Evolutionary conservation across 306 rosid species (phyloP).

Genomic region (Cyclanthera cordifolia): DNA sequence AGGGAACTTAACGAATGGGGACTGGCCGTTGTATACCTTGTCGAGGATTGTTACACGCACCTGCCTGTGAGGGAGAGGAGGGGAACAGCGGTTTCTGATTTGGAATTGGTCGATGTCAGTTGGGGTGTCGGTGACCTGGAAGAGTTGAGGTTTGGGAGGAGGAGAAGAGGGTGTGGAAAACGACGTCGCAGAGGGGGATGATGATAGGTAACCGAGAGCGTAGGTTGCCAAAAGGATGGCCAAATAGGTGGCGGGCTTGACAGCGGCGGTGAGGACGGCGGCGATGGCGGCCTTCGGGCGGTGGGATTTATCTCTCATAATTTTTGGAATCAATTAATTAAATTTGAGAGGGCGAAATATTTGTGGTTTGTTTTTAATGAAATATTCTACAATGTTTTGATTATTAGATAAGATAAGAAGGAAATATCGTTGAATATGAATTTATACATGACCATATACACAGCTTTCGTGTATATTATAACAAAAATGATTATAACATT

Average conservation of each 20-base stretch:
- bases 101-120: constrained; percentile 39
- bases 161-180: neutral
- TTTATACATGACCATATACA: too few relatives aligned
- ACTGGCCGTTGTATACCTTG: constrained; percentile 36
- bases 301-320: neutral
- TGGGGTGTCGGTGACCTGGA: constrained; percentile 2
- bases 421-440: neutral
- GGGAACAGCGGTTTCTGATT: constrained; percentile 39
- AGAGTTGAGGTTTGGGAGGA: neutral
- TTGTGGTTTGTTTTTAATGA: too few relatives aligned
- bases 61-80: constrained; percentile 34
- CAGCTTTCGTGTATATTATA: too few relatives aligned
- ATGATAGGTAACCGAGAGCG: neutral
- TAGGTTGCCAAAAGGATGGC: neutral
- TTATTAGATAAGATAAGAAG: neutral
- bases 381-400: neutral
- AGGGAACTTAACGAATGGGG: constrained; percentile 51
- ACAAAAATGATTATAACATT: too few relatives aligned
- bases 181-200: neutral
- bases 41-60: constrained; percentile 36
- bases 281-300: neutral
- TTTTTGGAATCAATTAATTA: too few relatives aligned
- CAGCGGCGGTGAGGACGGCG: neutral
- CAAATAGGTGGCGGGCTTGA: neutral
- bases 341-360: neutral